Evolutionary conservation across 2,329 filamentous ascomycete species (phyloP), one percentile per base, ranked within the genome.

Genomic region (Hymenoscyphus albidus): DNA sequence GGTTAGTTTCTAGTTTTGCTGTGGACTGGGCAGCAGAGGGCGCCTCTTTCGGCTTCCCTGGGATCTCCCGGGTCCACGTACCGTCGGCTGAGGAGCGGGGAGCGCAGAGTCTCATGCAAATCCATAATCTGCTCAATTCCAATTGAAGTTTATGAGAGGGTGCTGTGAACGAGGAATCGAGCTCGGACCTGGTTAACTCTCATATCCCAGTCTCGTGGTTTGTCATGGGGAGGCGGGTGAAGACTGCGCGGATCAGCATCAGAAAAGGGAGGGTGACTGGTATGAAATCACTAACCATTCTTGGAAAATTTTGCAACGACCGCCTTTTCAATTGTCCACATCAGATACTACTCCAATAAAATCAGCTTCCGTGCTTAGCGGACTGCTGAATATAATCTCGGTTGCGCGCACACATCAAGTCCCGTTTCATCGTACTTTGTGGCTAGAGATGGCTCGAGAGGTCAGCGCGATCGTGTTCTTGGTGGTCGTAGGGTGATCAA

Each of bases 61-160:
- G 65, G 12, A 59, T 64, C 12, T 39, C 42, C n/a, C 64, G 64
- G 18, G 56, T 67, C 12, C 51, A 61, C 31, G 51, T 64, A 31
- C 63, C 60, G 58, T 71, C 68, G 7, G 64, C 67, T 3, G 71
- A 74, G 59, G 71, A 73, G 58, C 68, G 61, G 38, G 70, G 70
- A 18, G 70, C 70, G 6, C 70, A 70, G 56, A 68, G 68, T 55
- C 69, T 75, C 6, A 74, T 76, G 72, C 68, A 73, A 55, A 75
- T 76, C 59, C 69, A 68, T 6, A 76, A 74, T 65, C 59, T 76
- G 62, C 68, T 74, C 22, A 75, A 75, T 63, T 62, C 59, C 13
- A 67, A 68, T 59, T 73, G 57, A 72, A 61, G 27, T 35, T 35
- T 57, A 12, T 57, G 16, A 14, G 14, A 31, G 27, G 54, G 54